These are phyloP conservation scores for Barnettozyma hawaiiensis DNA, from an alignment of 1,139 yeast species.

Conservation along the genomic window DNA sequence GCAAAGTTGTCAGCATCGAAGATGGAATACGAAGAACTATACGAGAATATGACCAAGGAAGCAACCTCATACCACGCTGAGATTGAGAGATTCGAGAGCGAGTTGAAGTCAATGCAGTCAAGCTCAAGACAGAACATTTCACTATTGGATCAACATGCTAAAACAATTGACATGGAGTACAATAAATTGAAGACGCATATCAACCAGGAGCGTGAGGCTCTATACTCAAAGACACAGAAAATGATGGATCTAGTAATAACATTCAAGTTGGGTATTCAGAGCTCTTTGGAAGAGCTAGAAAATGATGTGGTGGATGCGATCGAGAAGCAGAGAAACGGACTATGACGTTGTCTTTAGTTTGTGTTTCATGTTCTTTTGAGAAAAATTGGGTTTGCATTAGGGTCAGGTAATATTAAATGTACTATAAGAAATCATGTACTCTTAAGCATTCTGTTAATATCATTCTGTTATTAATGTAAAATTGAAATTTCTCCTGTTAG, in stretches of 20 bases:
- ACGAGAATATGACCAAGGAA: conserved; percentile 52
- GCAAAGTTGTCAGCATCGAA: conserved; percentile 50
- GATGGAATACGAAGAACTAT: conserved; percentile 51
- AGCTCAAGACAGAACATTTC: conserved; percentile 50
- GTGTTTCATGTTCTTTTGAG: not conserved
- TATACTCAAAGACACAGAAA: conserved; percentile 50
- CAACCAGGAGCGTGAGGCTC: conserved; percentile 40
- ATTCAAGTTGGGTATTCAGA: conserved; percentile 62
- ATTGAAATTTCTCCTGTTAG: no score
- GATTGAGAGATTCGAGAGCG: conserved; percentile 60
- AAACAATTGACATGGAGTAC: conserved; percentile 48
- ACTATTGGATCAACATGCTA: conserved; percentile 52
- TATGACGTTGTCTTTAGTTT: not conserved
- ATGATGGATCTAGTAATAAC: conserved; percentile 55
- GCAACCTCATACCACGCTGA: conserved; percentile 53
- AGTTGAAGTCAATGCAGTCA: conserved; percentile 48
- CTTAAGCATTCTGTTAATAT: no score
- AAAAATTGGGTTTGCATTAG: not conserved
- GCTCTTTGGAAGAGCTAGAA: conserved; percentile 51
- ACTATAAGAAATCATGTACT: not conserved
- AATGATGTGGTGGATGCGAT: conserved; percentile 33
- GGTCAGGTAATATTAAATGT: not conserved
- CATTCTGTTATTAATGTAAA: no score
- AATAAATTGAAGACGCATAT: conserved; percentile 48
- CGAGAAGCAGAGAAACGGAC: conserved; percentile 26